Percentiles rank a stretch among this genome's conserved stretches.
Conservation (phyloP, 306 rosid species). For the Cicer judaicum region DNA sequence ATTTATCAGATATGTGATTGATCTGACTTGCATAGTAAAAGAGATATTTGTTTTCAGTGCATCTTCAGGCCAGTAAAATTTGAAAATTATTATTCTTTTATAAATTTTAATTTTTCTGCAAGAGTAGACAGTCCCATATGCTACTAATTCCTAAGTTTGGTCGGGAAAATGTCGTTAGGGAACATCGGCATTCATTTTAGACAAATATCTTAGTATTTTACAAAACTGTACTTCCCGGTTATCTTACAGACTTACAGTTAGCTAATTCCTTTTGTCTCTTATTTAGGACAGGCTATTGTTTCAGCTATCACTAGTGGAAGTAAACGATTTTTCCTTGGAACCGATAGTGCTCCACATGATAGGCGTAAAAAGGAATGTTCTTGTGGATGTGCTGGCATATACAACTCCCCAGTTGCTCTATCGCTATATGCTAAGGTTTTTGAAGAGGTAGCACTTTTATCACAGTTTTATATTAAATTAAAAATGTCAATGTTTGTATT, state of each 20-base stretch:
- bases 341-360: constrained; percentile 97
- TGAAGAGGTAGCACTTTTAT: constrained; percentile 72
- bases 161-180: constrained; percentile 22
- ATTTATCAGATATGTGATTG: constrained; percentile 16
- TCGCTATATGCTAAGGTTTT: constrained; percentile 86
- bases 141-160: neutral
- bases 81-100: neutral
- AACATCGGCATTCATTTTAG: constrained; percentile 7
- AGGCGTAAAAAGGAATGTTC: constrained; percentile 70
- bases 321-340: constrained; percentile 85
- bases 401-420: constrained; percentile 83
- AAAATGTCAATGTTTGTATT: constrained; percentile 8
- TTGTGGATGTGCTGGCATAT: constrained; percentile 95
- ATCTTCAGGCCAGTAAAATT: neutral
- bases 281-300: constrained; percentile 75
- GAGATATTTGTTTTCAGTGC: constrained; percentile 14
- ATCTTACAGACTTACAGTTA: constrained; percentile 25
- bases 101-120: constrained; percentile 12
- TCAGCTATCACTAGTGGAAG: constrained; percentile 86
- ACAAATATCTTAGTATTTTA: constrained; percentile 31
- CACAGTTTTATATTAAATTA: constrained; percentile 12
- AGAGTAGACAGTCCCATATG: neutral
- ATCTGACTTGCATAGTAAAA: constrained; percentile 17
- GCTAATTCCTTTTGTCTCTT: constrained; percentile 27
- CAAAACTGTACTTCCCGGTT: constrained; percentile 8